A percentile compares a stretch with the other conserved stretches of the same genome.
Evolutionary conservation across 2,329 filamentous ascomycete genomes (phyloP).

Genomic region (Colletotrichum simmondsii): DNA sequence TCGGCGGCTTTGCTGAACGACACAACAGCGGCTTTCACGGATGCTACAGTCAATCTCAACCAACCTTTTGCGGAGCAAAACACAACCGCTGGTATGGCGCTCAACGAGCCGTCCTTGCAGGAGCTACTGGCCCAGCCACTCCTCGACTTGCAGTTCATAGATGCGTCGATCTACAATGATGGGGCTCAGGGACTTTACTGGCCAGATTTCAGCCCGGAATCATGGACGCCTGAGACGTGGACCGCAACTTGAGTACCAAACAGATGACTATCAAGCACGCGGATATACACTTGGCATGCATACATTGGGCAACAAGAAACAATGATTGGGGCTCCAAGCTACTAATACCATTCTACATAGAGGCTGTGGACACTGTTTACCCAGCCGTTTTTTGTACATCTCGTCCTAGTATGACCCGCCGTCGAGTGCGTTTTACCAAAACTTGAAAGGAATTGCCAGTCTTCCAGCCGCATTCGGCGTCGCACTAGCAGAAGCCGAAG

Average conservation of each 20-base stretch:
- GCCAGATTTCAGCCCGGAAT: slow-evolving; percentile 33
- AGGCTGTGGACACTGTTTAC: too few species aligned
- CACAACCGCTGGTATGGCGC: slow-evolving; percentile 47
- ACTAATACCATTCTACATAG: too few species aligned
- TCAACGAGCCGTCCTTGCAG: slow-evolving; percentile 48
- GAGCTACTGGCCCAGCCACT: slow-evolving; percentile 46
- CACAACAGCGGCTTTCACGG: background rate
- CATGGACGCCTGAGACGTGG: slow-evolving; percentile 32
- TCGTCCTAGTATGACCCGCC: too few species aligned
- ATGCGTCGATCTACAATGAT: slow-evolving; percentile 37
- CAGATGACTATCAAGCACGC: too few species aligned
- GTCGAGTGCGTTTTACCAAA: slow-evolving; percentile 10
- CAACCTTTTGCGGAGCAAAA: slow-evolving; percentile 21
- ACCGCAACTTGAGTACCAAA: background rate
- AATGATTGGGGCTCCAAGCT: too few species aligned
- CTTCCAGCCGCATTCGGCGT: slow-evolving; percentile 24
- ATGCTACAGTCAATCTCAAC: background rate
- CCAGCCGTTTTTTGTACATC: too few species aligned
- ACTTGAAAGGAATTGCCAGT: slow-evolving; percentile 17
- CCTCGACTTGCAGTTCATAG: slow-evolving; percentile 47
- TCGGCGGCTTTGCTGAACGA: background rate
- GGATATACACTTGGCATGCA: too few species aligned
- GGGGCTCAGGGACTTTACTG: slow-evolving; percentile 35
- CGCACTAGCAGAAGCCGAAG: background rate
- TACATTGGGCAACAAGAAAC: too few species aligned